Conservation (phyloP, 2,329 filamentous ascomycete genomes). For the Ceratocystis lukuohia region DNA sequence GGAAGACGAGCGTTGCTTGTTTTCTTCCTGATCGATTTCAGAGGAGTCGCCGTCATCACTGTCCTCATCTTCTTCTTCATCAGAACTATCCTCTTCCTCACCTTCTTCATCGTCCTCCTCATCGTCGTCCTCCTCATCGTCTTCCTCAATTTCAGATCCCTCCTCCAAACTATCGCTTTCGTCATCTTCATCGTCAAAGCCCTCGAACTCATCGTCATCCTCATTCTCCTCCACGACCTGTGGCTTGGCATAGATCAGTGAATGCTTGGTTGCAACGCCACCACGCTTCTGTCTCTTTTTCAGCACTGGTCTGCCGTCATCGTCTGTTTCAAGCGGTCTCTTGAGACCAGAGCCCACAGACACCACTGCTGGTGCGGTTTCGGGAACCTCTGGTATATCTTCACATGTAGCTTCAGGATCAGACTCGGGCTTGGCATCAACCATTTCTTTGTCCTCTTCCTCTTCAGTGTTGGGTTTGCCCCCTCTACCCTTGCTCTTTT, state of each 20-base stretch:
- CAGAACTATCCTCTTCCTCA: slow-evolving; percentile 22
- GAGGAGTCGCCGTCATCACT: slow-evolving; percentile 26
- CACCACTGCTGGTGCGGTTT: slow-evolving; percentile 16
- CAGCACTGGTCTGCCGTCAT: slow-evolving; percentile 67
- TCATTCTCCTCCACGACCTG: slow-evolving; percentile 28
- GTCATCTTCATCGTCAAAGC: slow-evolving; percentile 28
- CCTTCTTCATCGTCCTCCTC: slow-evolving; percentile 24
- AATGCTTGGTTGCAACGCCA: slow-evolving; percentile 43
- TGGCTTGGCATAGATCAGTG: slow-evolving; percentile 31
- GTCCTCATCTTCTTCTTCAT: slow-evolving; percentile 21
- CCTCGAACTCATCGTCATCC: slow-evolving; percentile 46
- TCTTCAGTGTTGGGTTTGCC: slow-evolving; percentile 5
- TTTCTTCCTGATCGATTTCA: slow-evolving; percentile 26
- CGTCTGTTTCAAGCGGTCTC: slow-evolving; percentile 66
- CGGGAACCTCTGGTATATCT: neutral
- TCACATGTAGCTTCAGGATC: slow-evolving; percentile 7
- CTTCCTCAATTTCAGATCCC: slow-evolving; percentile 19
- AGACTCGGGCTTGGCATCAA: slow-evolving; percentile 13
- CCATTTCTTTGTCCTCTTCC: slow-evolving; percentile 1
- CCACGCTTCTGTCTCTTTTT: slow-evolving; percentile 67
- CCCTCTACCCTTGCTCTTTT: slow-evolving; percentile 22
- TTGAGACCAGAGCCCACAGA: slow-evolving; percentile 67
- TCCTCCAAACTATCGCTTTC: slow-evolving; percentile 21
- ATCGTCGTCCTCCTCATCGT: slow-evolving; percentile 24
- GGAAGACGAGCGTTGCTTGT: slow-evolving; percentile 38